Base-by-base conservation (phyloP, 352 stramenopile genomes). In the Phytophthora pinifolia region DNA sequence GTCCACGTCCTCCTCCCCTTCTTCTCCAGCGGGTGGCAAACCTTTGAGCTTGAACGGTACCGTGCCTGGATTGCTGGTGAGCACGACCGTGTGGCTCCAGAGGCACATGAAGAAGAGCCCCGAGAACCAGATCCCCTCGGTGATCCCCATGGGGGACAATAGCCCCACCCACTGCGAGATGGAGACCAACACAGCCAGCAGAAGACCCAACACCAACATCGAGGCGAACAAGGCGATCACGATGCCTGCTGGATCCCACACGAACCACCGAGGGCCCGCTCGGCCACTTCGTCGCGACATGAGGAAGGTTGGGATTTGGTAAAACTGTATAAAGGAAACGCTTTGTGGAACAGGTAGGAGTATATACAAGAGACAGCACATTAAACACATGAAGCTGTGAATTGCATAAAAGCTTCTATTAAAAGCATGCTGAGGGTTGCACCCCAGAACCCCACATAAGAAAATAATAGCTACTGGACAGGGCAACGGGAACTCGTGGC, bases 21-120 rank as follows among this genome's bases (percentile, higher is more conserved):
- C 39, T 10, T 47, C 49, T 9, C 48, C 46, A 5, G 30, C 34
- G 12, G 45, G 45, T 6, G 58, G 43, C n/a, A 51, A 8, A 14
- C 59, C 65, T 15, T 67, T 65, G 5, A 76, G 67, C 32, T 68
- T 72, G 20, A 46, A 70, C 2, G 82, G 84, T 14, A 92, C 79
- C 2, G 72, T 79, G n/a, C 79, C 85, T 6, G 85, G 85, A 39
- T 94, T 83, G 9, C 69, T 92, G 1, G 77, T 94, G 65, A 92
- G 83, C 53, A 88, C 78, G 30, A 75, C 71, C 14, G 72, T 46
- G 62, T 92, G 83, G 13, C 65, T 76, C 79, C 79, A 90, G 53
- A 89, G 75, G 51, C 76, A 87, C 76, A 92, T 87, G 36, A 46
- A 62, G 18, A 92, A 62, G n/a, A 86, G 76, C 5, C 54, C 64